Percentiles rank a stretch among this genome's conserved stretches.
Evolutionary conservation across 2,329 filamentous ascomycete species (phyloP).

Genomic region (Talaromyces sp.): DNA sequence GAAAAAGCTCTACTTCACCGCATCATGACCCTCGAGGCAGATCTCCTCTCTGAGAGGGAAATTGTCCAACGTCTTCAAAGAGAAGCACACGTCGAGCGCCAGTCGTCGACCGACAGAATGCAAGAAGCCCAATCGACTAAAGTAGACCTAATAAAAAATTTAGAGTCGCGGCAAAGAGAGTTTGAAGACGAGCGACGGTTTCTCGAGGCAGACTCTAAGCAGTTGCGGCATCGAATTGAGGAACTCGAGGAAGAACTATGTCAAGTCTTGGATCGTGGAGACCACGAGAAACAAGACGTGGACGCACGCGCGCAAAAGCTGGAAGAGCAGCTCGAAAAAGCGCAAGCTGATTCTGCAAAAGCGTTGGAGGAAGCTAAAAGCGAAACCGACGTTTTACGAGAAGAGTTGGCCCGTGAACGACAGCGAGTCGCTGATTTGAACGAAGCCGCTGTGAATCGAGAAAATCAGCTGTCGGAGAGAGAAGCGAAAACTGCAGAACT

Average conservation of each 20-base stretch:
- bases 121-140: slow-evolving; percentile 89
- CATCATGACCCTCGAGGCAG: slow-evolving; percentile 65
- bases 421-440: slow-evolving; percentile 57
- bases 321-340: slow-evolving; percentile 63
- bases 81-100: slow-evolving; percentile 56
- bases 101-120: slow-evolving; percentile 60
- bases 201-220: slow-evolving; percentile 72
- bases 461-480: slow-evolving; percentile 42
- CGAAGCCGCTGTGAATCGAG: slow-evolving; percentile 49
- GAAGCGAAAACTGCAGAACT: slow-evolving; percentile 41
- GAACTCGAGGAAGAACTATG: slow-evolving; percentile 91
- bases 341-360: slow-evolving; percentile 43
- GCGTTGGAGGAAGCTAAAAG: slow-evolving; percentile 31
- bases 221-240: slow-evolving; percentile 70
- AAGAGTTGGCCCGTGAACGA: slow-evolving; percentile 54
- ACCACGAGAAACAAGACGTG: slow-evolving; percentile 68
- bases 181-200: slow-evolving; percentile 79
- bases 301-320: slow-evolving; percentile 64
- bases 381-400: slow-evolving; percentile 52
- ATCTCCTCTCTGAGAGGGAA: slow-evolving; percentile 69
- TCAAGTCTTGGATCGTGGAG: slow-evolving; percentile 71
- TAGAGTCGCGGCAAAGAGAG: slow-evolving; percentile 85
- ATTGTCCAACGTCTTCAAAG: slow-evolving; percentile 61
- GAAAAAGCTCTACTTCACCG: slow-evolving; percentile 58
- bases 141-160: slow-evolving; percentile 86